Percentiles rank a stretch among this genome's conserved stretches.
Evolutionary conservation across 495 filamentous ascomycete species (phyloP).

Genomic region (Xeromyces bisporus): DNA sequence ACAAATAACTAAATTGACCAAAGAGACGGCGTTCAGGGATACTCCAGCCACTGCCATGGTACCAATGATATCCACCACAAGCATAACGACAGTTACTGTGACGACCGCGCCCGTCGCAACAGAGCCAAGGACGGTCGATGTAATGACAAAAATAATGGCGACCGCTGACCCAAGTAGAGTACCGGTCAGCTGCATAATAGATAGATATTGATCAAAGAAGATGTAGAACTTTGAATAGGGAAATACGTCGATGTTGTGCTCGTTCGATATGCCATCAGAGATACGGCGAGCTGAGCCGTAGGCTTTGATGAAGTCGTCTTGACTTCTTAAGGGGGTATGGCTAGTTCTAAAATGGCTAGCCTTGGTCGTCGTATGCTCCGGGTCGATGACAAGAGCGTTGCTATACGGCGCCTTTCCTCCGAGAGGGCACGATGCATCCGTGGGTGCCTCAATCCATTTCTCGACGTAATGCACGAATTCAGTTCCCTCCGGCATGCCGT

Average conservation of each 20-base stretch:
- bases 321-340: conserved; percentile 69
- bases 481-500: conserved; percentile 78
- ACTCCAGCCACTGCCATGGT: conserved; percentile 81
- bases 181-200: conserved; percentile 62
- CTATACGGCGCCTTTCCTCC: conserved; percentile 79
- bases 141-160: conserved; percentile 63
- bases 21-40: conserved; percentile 84
- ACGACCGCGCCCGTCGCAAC: conserved; percentile 65
- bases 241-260: conserved; percentile 64
- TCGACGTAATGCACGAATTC: conserved; percentile 77
- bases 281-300: conserved; percentile 87
- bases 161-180: conserved; percentile 68
- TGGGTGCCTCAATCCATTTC: conserved; percentile 67
- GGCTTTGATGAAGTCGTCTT: conserved; percentile 84
- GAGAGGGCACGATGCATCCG: conserved; percentile 66
- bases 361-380: conserved; percentile 39
- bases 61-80: conserved; percentile 82
- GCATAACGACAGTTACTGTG: conserved; percentile 77
- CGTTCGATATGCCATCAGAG: conserved; percentile 47
- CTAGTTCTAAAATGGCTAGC: conserved; percentile 85
- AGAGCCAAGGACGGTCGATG: conserved; percentile 67
- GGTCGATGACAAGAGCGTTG: conserved; percentile 66
- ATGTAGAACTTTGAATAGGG: conserved; percentile 95
- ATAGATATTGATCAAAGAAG: conserved; percentile 93
- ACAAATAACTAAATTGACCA: conserved; percentile 96